Evolutionary conservation across 192 early-diverging fungal species (phyloP), one percentile per base, ranked within the genome.

Genomic region (Podochytrium sp.): DNA sequence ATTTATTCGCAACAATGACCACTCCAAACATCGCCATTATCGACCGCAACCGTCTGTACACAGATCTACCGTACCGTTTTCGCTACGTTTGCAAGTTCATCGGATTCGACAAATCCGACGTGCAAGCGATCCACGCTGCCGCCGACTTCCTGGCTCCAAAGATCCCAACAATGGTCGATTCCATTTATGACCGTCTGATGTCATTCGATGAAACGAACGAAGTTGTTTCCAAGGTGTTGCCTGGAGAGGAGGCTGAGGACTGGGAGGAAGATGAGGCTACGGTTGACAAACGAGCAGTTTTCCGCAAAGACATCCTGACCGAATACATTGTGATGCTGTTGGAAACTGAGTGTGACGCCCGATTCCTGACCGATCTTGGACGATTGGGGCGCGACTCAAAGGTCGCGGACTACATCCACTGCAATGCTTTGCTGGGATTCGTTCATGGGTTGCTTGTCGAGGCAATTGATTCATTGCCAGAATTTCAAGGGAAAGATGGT

Each of bases 361-460:
- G 35, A 65, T 20, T 81, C 78, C 64, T 94, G 59, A 89, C 90
- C 76, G 93, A 94, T 65, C 81, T 94, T 33, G 91, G 92, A 69
- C 91, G 91, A 81, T 91, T 93, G 14, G 92, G 88, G 1, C 35
- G 39, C 35, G 89, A 84, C 67, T 87, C 87, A 16, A 88, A 84
- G 34, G 92, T 93, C 69, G 92, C 93, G 40, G 92, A 94, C 47
- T 86, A 92, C 70, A 90, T 94, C 61, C 92, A 94, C 78, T 80
- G 83, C 76, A 93, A 93, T 52, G 92, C 91, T 1, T 73, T 94
- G 60, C 78, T 93, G 37, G 91, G 87, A 3, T 92, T 82, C 65
- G 42, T 77, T 1, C 74, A 75, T 49, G 74, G 76, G 12, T 75
- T 77, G 37, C 39, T 78, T 23, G 83, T 90, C 34, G 82, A 91